Evolutionary conservation across 345 rosid species (phyloP).

Genomic region (Carallia pectinifolia): DNA sequence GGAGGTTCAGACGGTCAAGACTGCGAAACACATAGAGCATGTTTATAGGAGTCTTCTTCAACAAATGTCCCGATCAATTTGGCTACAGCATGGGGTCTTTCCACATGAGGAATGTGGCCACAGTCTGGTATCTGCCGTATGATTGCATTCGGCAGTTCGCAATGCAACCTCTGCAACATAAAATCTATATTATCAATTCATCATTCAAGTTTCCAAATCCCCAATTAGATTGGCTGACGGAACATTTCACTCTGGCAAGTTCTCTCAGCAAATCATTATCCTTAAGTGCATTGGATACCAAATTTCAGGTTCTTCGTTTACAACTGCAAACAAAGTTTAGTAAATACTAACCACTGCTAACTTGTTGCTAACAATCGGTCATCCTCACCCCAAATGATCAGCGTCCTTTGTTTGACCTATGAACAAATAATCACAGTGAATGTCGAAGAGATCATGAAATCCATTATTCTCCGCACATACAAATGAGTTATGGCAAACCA

Average conservation of each 20-base stretch:
- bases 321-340: not conserved
- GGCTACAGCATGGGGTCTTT: constrained; percentile 55
- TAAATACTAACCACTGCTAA: constrained; percentile 62
- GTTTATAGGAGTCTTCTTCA: constrained; percentile 38
- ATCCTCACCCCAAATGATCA: constrained; percentile 89
- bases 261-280: not conserved
- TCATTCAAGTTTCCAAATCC: not conserved
- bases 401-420: constrained; percentile 73
- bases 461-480: no score
- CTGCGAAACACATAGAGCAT: constrained; percentile 30
- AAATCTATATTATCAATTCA: not conserved
- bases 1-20: constrained; percentile 4
- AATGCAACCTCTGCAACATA: constrained; percentile 60
- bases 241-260: not conserved
- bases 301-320: not conserved
- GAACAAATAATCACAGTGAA: constrained; percentile 10
- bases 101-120: constrained; percentile 91
- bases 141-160: constrained; percentile 61
- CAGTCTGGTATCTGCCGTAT: constrained; percentile 70
- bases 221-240: not conserved
- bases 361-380: constrained; percentile 76
- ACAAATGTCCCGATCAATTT: constrained; percentile 62
- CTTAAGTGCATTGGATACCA: not conserved
- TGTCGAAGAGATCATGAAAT: not conserved
- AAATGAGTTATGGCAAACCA: no score